Conservation (phyloP, 2,329 filamentous ascomycete species). For the Scedosporium minutisporum region DNA sequence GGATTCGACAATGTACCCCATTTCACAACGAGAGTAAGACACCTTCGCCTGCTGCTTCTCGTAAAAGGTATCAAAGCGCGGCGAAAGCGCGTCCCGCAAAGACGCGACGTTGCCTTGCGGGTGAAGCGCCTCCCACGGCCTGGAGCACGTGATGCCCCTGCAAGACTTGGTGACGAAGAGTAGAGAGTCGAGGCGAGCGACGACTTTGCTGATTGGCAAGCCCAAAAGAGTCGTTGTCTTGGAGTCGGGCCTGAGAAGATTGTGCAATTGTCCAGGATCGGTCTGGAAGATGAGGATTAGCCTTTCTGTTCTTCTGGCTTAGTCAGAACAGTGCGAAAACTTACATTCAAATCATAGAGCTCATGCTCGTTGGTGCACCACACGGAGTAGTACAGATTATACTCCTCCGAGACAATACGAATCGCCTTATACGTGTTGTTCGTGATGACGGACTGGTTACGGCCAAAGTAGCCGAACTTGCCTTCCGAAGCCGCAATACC, state of each 20-base stretch:
- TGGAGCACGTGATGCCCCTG: slow-evolving; percentile 38
- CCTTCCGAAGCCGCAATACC: slow-evolving; percentile 25
- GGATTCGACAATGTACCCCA: slow-evolving; percentile 43
- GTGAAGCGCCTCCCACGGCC: slow-evolving; percentile 47
- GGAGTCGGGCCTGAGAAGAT: slow-evolving; percentile 13
- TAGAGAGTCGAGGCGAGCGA: slow-evolving; percentile 46
- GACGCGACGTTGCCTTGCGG: slow-evolving; percentile 39
- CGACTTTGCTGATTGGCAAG: slow-evolving; percentile 26
- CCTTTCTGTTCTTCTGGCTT: too few relatives aligned
- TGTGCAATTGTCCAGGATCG: slow-evolving; percentile 36
- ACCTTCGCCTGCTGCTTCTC: slow-evolving; percentile 33
- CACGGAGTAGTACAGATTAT: slow-evolving; percentile 45
- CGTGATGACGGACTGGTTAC: neutral
- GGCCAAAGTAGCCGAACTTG: slow-evolving; percentile 11
- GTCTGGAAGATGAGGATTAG: slow-evolving; percentile 21
- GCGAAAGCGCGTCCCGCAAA: slow-evolving; percentile 38
- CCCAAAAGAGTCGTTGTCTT: slow-evolving; percentile 18
- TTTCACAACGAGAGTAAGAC: slow-evolving; percentile 40
- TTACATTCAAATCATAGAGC: slow-evolving; percentile 41
- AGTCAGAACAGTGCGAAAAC: slow-evolving; percentile 6
- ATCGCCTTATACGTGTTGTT: slow-evolving; percentile 47
- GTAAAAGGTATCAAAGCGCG: slow-evolving; percentile 43
- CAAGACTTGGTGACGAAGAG: slow-evolving; percentile 52
- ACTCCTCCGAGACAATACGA: slow-evolving; percentile 33
- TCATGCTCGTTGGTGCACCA: slow-evolving; percentile 43